A percentile compares a stretch with the other conserved stretches of the same genome.
Conservation (phyloP, 179 eudicot genomes). For the Dionaea muscipula region DNA sequence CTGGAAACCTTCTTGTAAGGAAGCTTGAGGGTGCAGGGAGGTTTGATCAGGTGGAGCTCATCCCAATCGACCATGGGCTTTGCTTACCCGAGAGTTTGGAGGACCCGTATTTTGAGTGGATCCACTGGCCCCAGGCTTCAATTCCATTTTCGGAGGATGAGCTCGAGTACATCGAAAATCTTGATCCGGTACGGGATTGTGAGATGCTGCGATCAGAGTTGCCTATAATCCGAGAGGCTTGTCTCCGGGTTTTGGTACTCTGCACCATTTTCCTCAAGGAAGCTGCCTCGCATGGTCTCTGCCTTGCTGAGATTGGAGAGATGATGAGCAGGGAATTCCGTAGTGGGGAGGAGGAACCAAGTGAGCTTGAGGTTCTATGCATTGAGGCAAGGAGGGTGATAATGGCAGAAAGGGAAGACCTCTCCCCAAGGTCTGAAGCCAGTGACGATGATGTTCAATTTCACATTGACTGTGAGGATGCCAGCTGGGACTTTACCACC, state of each 20-base stretch:
- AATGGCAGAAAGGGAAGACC: conserved; percentile 26
- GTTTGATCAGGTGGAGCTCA: conserved; percentile 66
- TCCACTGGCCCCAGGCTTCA: conserved; percentile 86
- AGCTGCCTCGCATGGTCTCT: conserved; percentile 64
- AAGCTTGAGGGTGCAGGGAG: conserved; percentile 54
- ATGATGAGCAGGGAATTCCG: conserved; percentile 78
- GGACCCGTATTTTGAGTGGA: conserved; percentile 84
- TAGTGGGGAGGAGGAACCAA: conserved; percentile 67
- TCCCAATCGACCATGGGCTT: conserved; percentile 80
- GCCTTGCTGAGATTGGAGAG: conserved; percentile 79
- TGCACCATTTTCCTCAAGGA: conserved; percentile 74
- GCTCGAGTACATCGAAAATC: conserved; percentile 52
- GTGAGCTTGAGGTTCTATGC: conserved; percentile 65
- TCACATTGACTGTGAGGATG: conserved; percentile 48
- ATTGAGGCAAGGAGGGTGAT: conserved; percentile 54
- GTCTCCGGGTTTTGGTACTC: conserved; percentile 52
- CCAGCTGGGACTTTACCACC: conserved; percentile 23
- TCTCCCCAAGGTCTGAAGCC: conserved; percentile 25
- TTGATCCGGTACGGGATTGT: conserved; percentile 46
- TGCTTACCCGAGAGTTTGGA: conserved; percentile 70
- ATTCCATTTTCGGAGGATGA: conserved; percentile 70
- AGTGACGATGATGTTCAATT: conserved; percentile 41
- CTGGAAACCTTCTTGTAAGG: conserved; percentile 64
- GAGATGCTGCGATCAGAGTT: conserved; percentile 62
- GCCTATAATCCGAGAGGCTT: conserved; percentile 73